Evolutionary conservation across 176 grass and related monocot species (phyloP).

Genomic region (Hordeum marinum): DNA sequence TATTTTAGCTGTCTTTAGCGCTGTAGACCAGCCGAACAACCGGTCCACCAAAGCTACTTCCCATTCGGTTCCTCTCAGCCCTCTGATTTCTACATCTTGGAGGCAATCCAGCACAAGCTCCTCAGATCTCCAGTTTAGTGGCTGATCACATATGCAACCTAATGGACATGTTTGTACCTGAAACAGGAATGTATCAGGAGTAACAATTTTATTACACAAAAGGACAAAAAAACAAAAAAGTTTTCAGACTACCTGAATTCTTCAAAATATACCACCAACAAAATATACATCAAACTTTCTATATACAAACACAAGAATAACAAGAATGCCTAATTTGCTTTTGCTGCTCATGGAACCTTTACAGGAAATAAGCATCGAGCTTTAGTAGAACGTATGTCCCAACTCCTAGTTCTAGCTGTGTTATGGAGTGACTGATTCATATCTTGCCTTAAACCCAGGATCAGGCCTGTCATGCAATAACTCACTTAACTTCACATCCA

Average conservation of each 20-base stretch:
- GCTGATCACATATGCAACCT: slow-evolving; percentile 13
- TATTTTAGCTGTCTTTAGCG: background rate
- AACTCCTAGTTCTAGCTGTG: background rate
- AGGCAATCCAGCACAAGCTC: background rate
- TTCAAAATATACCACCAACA: background rate
- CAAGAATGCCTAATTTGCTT: background rate
- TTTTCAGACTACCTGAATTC: background rate
- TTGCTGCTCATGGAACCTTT: background rate
- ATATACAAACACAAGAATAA: background rate
- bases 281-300: background rate
- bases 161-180: background rate
- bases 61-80: background rate
- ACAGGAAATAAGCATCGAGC: background rate
- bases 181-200: background rate
- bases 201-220: background rate
- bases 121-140: background rate
- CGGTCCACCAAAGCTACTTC: slow-evolving; percentile 2
- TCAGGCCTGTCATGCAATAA: background rate
- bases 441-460: background rate
- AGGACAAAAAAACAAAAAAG: background rate
- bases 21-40: background rate
- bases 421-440: background rate
- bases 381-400: background rate
- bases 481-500: background rate
- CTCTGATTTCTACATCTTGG: slow-evolving; percentile 4